Evolutionary conservation across 2,329 filamentous ascomycete species (phyloP).

Genomic region (Colletotrichum musae): DNA sequence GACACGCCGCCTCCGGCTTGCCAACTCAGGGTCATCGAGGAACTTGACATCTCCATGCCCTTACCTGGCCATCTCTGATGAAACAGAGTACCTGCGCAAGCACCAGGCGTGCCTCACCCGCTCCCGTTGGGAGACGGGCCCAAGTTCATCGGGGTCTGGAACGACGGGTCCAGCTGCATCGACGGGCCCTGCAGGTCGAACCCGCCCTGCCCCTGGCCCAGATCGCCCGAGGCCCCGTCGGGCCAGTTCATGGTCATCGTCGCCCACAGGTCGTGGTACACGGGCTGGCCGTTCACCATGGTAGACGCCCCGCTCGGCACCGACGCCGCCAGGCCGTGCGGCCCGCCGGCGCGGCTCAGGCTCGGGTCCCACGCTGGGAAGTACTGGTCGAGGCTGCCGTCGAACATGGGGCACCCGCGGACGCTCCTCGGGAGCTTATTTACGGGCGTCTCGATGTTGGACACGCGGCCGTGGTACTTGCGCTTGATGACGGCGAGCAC

Average conservation of each 20-base stretch:
- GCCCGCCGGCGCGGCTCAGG: slow-evolving; percentile 38
- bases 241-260: slow-evolving; percentile 65
- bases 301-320: slow-evolving; percentile 26
- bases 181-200: slow-evolving; percentile 12
- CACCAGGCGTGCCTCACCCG: background rate
- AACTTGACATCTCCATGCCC: too few species aligned
- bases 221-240: slow-evolving; percentile 25
- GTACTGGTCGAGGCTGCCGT: slow-evolving; percentile 64
- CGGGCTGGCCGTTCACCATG: slow-evolving; percentile 42
- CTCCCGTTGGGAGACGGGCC: slow-evolving; percentile 14
- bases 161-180: slow-evolving; percentile 19
- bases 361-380: slow-evolving; percentile 61
- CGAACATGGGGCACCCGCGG: slow-evolving; percentile 66
- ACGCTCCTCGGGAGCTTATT: slow-evolving; percentile 41
- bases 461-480: slow-evolving; percentile 61
- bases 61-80: too few species aligned
- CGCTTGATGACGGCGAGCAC: slow-evolving; percentile 61
- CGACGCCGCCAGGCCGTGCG: slow-evolving; percentile 17
- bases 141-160: slow-evolving; percentile 4
- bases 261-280: slow-evolving; percentile 63
- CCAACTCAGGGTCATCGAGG: too few species aligned
- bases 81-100: too few species aligned
- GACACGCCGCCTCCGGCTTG: too few species aligned
- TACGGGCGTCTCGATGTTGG: slow-evolving; percentile 47
- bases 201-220: background rate